Evolutionary conservation across 768 basidiomycete genomes (phyloP), one percentile per base, ranked within the genome.

Genomic region (Mrakia hoshinonis): DNA sequence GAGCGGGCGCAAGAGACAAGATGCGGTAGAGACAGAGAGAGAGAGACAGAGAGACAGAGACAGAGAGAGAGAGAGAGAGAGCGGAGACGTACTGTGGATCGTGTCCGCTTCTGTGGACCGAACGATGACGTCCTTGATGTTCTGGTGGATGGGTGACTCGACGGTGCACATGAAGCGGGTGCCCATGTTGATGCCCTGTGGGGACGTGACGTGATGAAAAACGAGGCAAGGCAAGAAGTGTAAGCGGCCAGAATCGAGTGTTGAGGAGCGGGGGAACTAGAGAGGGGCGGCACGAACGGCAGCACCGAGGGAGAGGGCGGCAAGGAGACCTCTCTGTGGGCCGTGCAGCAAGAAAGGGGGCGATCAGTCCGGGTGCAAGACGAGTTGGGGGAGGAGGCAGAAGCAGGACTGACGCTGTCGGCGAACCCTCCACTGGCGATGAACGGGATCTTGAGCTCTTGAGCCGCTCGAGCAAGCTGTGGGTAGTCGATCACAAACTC

Each of bases 361-460:
- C 31, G 36, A 49, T 52, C 12, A 20, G 15, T n/a, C 4, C 3
- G 5, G 29, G 38, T 3, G 9, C 7, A 31, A 1, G 34, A 31
- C 4, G 52, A 15, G 55, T 46, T 22, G 31, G n/a, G 7, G 67
- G 22, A 4, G 13, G 63, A 46, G 24, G 31, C 34, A 26, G 39
- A 55, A 18, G 2, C 4, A 34, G 43, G 13, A 55, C 63, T 2
- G 2, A 71, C 70, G 0, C 86, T 87, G 79, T 96, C 89, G 11
- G 89, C 93, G 73, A 96, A 85, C 12, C 94, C 94, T 5, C 94
- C 94, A 1, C 90, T 92, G 0, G 94, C 92, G 69, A 96, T 85
- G 78, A 86, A 97, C 2, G 94, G 94, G 47, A 89, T 81, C 63
- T 86, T 86, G 63, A 96, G 82, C 74, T 94, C 90, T 75, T 89